Conservation (phyloP, 148 eudicot species). For the Camellia japonica region DNA sequence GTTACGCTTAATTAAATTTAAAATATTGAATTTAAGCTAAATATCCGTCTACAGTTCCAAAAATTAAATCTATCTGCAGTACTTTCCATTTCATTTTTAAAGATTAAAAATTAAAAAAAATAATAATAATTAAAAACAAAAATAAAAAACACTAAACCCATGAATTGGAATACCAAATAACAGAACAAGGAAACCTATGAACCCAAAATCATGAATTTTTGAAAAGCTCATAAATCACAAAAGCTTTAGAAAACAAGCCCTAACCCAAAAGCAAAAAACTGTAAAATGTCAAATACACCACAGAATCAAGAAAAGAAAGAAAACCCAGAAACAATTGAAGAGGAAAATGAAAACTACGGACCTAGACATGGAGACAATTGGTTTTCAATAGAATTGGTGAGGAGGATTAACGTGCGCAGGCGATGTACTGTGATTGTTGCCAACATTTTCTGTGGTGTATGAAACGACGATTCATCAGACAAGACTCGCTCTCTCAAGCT, state of each 20-base stretch:
- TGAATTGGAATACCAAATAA: background rate
- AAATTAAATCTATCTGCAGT: background rate
- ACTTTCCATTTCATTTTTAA: background rate
- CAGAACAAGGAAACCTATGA: background rate
- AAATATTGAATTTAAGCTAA: background rate
- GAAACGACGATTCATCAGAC: conserved; percentile 8
- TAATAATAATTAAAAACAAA: background rate
- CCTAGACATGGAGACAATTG: conserved; percentile 21
- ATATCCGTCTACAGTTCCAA: background rate
- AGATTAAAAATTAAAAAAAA: background rate
- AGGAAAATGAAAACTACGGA: background rate
- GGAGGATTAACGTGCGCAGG: background rate
- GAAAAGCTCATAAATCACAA: background rate
- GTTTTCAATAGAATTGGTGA: background rate
- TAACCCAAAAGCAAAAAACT: background rate
- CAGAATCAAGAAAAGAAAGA: background rate
- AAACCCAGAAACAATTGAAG: too few relatives aligned
- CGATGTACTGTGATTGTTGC: background rate
- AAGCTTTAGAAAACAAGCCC: background rate
- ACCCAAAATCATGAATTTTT: background rate
- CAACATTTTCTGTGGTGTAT: conserved; percentile 3
- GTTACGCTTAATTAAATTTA: background rate
- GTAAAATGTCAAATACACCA: background rate
- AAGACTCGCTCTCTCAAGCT: background rate
- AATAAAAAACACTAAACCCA: background rate